phyloP scores from a whole-genome alignment of 139 green algal species.

The Chlamydomonas sp. region DNA sequence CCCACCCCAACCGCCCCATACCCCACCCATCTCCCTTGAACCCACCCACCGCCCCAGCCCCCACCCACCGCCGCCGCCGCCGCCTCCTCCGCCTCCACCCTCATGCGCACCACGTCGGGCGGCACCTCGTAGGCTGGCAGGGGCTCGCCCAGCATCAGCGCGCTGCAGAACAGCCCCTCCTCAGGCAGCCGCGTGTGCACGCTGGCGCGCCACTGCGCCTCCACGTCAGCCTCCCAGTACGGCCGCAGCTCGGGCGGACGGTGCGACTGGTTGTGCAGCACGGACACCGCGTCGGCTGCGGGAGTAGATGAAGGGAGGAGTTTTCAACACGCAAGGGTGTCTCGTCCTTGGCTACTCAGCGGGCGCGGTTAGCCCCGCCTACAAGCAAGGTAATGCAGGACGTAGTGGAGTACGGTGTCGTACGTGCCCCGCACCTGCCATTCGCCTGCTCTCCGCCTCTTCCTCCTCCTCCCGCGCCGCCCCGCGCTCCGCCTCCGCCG shows the following conservation, averaged over 20 bases:
- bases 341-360: no score
- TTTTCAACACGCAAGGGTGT: no score
- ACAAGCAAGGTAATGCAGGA: no score
- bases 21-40: background rate
- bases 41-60: background rate
- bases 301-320: no score
- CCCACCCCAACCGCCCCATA: background rate
- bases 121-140: conserved; percentile 29
- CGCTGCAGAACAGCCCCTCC: conserved; percentile 1
- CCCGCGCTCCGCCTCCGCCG: background rate
- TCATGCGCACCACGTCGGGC: conserved; percentile 10
- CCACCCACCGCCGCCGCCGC: conserved; percentile 10
- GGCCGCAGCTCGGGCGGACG: no score
- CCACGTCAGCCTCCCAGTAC: background rate
- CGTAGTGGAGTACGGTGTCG: no score
- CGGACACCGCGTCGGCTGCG: no score
- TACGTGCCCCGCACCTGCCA: background rate
- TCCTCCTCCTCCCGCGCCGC: background rate
- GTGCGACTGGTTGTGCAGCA: no score
- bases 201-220: conserved; percentile 33
- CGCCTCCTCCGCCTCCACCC: conserved; percentile 13
- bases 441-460: background rate
- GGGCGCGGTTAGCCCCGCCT: no score
- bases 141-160: conserved; percentile 11
- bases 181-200: background rate